phyloP scores from a whole-genome alignment of 805 yeast genomes.

The Saccharomycopsis olivae region DNA sequence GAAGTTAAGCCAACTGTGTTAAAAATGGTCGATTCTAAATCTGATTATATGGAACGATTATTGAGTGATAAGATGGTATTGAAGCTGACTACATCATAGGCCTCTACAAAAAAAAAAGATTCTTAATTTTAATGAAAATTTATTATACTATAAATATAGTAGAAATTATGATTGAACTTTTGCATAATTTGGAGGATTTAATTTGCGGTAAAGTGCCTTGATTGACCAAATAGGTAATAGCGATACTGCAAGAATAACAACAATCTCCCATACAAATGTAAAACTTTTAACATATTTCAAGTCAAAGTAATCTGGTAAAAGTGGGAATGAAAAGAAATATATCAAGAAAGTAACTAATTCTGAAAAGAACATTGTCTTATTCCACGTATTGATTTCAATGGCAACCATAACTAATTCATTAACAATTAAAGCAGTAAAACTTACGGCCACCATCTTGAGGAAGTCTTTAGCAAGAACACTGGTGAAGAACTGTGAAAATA shows the following conservation, averaged over 20 bases:
- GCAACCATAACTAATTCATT: constrained; percentile 94
- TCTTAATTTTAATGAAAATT: too few species aligned
- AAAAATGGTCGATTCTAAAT: neutral
- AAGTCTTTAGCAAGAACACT: constrained; percentile 47
- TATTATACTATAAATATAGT: too few species aligned
- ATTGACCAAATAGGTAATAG: constrained; percentile 85
- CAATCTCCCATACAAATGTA: constrained; percentile 58
- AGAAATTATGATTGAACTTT: constrained; percentile 58
- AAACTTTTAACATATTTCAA: constrained; percentile 47
- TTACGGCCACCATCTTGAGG: constrained; percentile 70
- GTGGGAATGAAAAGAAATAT: constrained; percentile 71
- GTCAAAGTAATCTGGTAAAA: constrained; percentile 80
- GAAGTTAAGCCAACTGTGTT: neutral
- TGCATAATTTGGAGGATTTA: constrained; percentile 93
- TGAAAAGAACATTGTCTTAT: constrained; percentile 58
- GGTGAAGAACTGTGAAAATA: constrained; percentile 67
- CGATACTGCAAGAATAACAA: constrained; percentile 55
- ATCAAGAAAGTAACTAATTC: constrained; percentile 59
- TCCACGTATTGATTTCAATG: constrained; percentile 89
- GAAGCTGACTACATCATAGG: too few species aligned
- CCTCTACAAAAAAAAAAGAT: too few species aligned
- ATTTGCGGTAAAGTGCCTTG: constrained; percentile 58
- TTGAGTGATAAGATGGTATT: constrained; percentile 3
- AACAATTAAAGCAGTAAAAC: constrained; percentile 67
- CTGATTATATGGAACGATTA: constrained; percentile 2